These are phyloP conservation scores for Comarum palustre DNA, from an alignment of 306 rosid genomes.

Conservation along the genomic window DNA sequence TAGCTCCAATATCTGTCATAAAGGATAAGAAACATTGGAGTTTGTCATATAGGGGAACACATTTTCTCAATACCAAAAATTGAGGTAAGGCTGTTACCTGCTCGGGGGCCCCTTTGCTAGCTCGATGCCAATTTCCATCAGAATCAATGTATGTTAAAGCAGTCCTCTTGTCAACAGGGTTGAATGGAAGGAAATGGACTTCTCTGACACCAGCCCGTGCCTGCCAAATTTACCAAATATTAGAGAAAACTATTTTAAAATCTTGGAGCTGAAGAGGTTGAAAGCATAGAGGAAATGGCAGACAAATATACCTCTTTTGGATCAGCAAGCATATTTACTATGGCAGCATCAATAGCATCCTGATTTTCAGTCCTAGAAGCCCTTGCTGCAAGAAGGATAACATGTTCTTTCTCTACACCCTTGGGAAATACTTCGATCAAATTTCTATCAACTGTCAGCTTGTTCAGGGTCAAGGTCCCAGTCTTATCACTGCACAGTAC, in stretches of 20 bases:
- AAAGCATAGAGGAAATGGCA: not conserved
- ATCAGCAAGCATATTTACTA: conserved; percentile 97
- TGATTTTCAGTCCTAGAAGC: conserved; percentile 98
- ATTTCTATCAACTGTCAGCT: conserved; percentile 74
- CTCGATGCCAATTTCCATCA: conserved; percentile 81
- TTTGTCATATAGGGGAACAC: conserved; percentile 17
- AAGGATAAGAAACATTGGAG: conserved; percentile 20
- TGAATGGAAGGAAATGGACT: conserved; percentile 93
- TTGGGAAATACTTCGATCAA: conserved; percentile 84
- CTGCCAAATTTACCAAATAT: conserved; percentile 33
- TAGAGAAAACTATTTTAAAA: not conserved
- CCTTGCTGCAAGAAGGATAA: conserved; percentile 89
- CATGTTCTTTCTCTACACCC: conserved; percentile 83
- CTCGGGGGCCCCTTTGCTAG: conserved; percentile 99
- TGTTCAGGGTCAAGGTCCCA: conserved; percentile 87
- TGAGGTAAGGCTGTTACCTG: conserved; percentile 59
- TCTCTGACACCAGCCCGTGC: conserved; percentile 93
- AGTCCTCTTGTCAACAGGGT: conserved; percentile 97
- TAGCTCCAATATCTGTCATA: conserved; percentile 66
- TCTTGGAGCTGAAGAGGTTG: not conserved
- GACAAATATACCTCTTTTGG: conserved; percentile 75
- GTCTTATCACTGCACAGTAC: conserved; percentile 99
- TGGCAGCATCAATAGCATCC: conserved; percentile 98
- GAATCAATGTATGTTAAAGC: conserved; percentile 92
- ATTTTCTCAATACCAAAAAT: conserved; percentile 1